These are phyloP conservation scores for Ramularia collo-cygni DNA, from an alignment of 2,329 filamentous ascomycete species.

Conservation along the genomic window DNA sequence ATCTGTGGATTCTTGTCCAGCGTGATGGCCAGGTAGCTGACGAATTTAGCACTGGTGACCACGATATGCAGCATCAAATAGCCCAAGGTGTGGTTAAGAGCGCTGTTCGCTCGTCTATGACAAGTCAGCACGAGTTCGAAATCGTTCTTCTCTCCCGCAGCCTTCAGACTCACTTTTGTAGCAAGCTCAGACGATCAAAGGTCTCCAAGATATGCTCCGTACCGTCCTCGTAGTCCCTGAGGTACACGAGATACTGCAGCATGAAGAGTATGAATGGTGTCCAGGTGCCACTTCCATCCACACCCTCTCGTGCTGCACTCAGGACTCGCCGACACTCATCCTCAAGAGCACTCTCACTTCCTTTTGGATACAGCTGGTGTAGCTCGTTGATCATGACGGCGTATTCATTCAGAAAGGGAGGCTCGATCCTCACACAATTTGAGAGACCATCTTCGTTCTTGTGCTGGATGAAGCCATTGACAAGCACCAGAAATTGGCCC, in stretches of 20 bases:
- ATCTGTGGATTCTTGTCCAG: conserved; percentile 76
- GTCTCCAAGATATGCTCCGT: conserved; percentile 67
- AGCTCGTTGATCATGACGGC: conserved; percentile 62
- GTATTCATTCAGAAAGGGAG: conserved; percentile 61
- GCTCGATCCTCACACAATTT: conserved; percentile 68
- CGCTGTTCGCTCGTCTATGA: conserved; percentile 63
- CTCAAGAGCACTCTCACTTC: conserved; percentile 49
- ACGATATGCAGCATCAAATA: conserved; percentile 76
- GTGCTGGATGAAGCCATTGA: conserved; percentile 54
- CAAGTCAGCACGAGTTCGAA: neutral
- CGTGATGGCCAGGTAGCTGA: conserved; percentile 76
- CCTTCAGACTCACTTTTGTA: conserved; percentile 52
- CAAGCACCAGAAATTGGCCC: conserved; percentile 59
- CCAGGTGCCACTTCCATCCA: conserved; percentile 64
- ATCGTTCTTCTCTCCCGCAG: too few species aligned
- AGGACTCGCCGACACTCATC: conserved; percentile 57
- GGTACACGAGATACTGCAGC: conserved; percentile 71
- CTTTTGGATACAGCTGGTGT: conserved; percentile 49
- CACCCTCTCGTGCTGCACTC: conserved; percentile 57
- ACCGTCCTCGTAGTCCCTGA: conserved; percentile 74
- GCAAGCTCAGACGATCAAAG: conserved; percentile 64
- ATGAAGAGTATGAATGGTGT: conserved; percentile 71
- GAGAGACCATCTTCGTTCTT: conserved; percentile 61
- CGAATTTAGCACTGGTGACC: conserved; percentile 70
- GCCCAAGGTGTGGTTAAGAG: conserved; percentile 73